phyloP scores from a whole-genome alignment of 208 protist genomes.

The Trichomonas vaginalis region DNA sequence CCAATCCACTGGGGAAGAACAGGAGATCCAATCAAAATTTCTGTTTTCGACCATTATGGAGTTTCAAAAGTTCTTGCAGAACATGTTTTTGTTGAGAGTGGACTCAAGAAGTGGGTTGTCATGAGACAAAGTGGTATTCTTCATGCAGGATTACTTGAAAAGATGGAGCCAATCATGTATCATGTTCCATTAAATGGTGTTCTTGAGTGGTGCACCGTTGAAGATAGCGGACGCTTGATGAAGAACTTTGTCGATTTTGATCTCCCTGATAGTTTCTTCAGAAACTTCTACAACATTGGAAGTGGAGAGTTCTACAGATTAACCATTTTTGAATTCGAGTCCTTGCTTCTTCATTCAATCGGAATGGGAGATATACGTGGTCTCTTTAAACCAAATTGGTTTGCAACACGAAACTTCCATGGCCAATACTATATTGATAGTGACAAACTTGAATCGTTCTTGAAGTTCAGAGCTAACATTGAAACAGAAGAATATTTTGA shows the following conservation, averaged over 20 bases:
- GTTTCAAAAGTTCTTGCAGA: not conserved
- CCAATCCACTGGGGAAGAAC: conserved; percentile 8
- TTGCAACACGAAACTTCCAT: not conserved
- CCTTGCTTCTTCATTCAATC: not conserved
- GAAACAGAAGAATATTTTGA: not conserved
- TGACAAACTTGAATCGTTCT: not conserved
- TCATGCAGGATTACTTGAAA: not conserved
- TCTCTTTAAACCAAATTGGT: not conserved
- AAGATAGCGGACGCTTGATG: not conserved
- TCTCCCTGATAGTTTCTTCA: not conserved
- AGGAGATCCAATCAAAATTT: not conserved
- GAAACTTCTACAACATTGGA: not conserved
- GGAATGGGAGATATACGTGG: not conserved
- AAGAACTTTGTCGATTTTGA: not conserved
- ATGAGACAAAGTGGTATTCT: not conserved
- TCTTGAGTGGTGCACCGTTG: not conserved
- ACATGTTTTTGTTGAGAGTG: not conserved
- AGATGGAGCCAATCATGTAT: not conserved
- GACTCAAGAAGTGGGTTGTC: not conserved
- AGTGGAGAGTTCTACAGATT: not conserved
- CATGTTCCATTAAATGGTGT: not conserved
- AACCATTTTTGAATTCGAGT: not conserved
- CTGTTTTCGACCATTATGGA: not conserved
- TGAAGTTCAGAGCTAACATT: not conserved
- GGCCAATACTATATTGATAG: not conserved